A percentile compares a stretch with the other conserved stretches of the same genome.
These are phyloP conservation scores for Scutellaria galericulata DNA, from an alignment of 257 asterid species.

Conservation along the genomic window DNA sequence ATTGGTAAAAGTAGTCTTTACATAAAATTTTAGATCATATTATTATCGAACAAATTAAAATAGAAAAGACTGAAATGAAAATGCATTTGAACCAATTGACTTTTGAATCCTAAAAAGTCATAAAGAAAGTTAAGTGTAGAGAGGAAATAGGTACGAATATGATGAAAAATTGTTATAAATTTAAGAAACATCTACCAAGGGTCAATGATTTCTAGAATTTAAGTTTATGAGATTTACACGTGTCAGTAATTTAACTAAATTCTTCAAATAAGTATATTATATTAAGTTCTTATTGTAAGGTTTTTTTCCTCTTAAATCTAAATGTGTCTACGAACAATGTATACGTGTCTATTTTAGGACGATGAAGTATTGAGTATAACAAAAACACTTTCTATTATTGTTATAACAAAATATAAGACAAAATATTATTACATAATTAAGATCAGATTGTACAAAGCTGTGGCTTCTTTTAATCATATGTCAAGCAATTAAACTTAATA, in stretches of 20 bases:
- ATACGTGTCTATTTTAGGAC: too few relatives aligned
- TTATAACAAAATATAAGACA: too few relatives aligned
- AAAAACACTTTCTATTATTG: background rate
- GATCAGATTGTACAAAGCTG: too few relatives aligned
- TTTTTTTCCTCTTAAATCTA: background rate
- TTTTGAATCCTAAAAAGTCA: background rate
- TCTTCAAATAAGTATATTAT: too few relatives aligned
- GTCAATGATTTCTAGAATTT: constrained; percentile 35
- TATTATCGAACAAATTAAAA: background rate
- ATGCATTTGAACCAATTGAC: background rate
- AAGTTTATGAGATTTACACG: constrained; percentile 6
- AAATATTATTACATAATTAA: too few relatives aligned
- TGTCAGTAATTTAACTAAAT: background rate
- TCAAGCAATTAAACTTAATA: too few relatives aligned
- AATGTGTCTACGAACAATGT: background rate
- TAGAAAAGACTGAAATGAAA: background rate
- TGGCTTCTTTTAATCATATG: too few relatives aligned
- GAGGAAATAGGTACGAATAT: too few relatives aligned
- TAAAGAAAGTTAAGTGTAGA: background rate
- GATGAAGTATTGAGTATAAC: background rate
- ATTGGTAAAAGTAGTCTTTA: too few relatives aligned
- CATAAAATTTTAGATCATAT: too few relatives aligned
- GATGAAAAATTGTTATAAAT: background rate
- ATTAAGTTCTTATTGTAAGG: too few relatives aligned
- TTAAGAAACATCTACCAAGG: constrained; percentile 18